Base-by-base conservation (phyloP, 371 early-diverging fungal species). In the Mucor irregularis region DNA sequence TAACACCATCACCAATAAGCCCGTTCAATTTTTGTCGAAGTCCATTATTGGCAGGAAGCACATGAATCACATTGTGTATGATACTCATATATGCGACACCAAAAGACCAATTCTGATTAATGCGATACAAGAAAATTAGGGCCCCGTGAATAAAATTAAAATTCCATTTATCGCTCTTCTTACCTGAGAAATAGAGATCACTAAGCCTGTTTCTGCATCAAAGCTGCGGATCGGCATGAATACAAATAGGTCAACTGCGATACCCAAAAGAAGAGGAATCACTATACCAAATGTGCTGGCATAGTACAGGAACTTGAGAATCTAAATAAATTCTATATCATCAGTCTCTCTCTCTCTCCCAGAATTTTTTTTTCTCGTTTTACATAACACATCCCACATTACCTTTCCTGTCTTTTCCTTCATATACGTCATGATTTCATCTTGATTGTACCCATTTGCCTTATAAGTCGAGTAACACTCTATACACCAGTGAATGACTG, bases 71-170 rank as follows among this genome's bases (percentile, higher is more conserved):
- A n/a, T 73, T 70, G 63, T 81, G 75, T 28, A 76, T 46, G 42
- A 81, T 74, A 35, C 76, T 81, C 61, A 80, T 69, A 57, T 79
- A 83, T 2, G 82, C 69, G 39, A 84, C 56, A 33, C 86, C 86
- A 56, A 80, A 62, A 13, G 84, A 70, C 86, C 85, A 86, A 47
- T 80, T 76, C 86, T 84, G 52, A 22, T 7, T 5, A 33, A 45
- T 16, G 26, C 17, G n/a, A 42, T 22, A 42, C 30, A 34, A 25
- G 24, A 9, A 24, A 48, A 22, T n/a, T n/a, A n/a, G 16, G 16
- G 21, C 35, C 16, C 49, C 45, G 9, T 56, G 29, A 39, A n/a
- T n/a, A n/a, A n/a, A n/a, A n/a, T n/a, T n/a, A n/a, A n/a, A n/a
- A n/a, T n/a, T 13, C 33, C 33, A 22, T 16, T 10, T 19, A 38